Evolutionary conservation across 371 early-diverging fungal genomes (phyloP), one percentile per base, ranked within the genome.

Genomic region (Syncephalastrum racemosum): DNA sequence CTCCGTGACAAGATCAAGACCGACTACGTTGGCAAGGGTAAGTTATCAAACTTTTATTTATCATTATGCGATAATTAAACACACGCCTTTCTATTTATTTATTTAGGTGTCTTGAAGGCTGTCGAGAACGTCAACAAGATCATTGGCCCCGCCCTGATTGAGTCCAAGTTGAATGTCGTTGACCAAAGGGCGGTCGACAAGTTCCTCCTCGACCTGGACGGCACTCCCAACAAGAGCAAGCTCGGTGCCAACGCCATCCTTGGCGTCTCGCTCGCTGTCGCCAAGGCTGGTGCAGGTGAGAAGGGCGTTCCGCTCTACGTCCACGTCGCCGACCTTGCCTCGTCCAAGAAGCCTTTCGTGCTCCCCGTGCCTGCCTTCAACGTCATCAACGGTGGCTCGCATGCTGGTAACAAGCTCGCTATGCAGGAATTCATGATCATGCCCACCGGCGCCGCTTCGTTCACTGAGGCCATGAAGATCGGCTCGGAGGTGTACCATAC

Each of bases 351-450:
- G 59, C 89, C 90, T 62, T 90, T 89, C 66, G 91, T 93, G 57
- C 87, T 99, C 53, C 99, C 99, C 48, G 93, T 96, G 23, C 99
- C 99, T 40, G 87, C 95, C 60, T 97, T 99, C 86, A 99, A 99
- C 82, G 96, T 99, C 62, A 93, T 99, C 81, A 99, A 99, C 85
- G 99, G 99, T 72, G 99, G 99, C 54, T 87, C 91, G 53, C 99
- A 99, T 74, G 96, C 99, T 61, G 99, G 99, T 68, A 99, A 99
- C 92, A 96, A 93, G 80, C 87, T 99, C 41, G 94, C 95, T 67
- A 94, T 99, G 91, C 99, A 99, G 77, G 99, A 99, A 83, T 98
- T 99, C 77, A 99, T 99, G 99, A 98, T 99, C 67, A 73, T 97
- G 72, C 98, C 98, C 60, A 94, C 95, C 51, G 98, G 98, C 64